Evolutionary conservation across 192 early-diverging fungal genomes (phyloP), one percentile per base, ranked within the genome.

Genomic region (Gaertneriomyces sp.): DNA sequence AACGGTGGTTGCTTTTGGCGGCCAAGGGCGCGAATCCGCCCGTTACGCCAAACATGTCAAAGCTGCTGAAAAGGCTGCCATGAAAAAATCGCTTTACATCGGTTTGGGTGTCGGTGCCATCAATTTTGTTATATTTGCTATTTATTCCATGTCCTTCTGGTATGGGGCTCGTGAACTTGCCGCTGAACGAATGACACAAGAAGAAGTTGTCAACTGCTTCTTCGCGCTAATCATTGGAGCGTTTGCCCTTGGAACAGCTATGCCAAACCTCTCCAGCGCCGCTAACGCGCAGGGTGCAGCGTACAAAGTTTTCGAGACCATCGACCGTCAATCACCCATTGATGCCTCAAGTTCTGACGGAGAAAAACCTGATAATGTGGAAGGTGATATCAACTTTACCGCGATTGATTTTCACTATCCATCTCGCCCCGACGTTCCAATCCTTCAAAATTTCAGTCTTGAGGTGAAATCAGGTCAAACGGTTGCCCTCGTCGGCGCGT

Each of bases 1-100:
- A 45, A 98, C 94, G n/a, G 90, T 98, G 17, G 84, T 81, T 52
- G 82, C 93, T 7, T 96, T 98, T 74, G 85, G 85, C 63, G 87
- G 84, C 5, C 83, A 94, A 76, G 73, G 85, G 40, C 87, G 89
- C 52, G 90, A 90, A 61, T 44, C 76, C 33, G 62, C 71, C 52
- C 71, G 86, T 14, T 96, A 92, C 74, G 65, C 73, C 9, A 52
- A 69, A 82, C 78, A 75, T 38, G 76, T 94, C 3, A 77, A 76
- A 10, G 68, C 73, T 12, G 94, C 91, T 25, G 83, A 83, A 55
- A 63, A 69, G 5, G 66, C 71, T 43, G 92, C 88, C 42, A 75
- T 90, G 58, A 81, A 77, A 50, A 88, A 87, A 58, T 84, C 83
- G 6, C 40, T 77, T 17, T 64, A 49, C 16, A 72, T 81, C 46